phyloP scores from a whole-genome alignment of 2,329 filamentous ascomycete species.

The Canariomyces notabilis region DNA sequence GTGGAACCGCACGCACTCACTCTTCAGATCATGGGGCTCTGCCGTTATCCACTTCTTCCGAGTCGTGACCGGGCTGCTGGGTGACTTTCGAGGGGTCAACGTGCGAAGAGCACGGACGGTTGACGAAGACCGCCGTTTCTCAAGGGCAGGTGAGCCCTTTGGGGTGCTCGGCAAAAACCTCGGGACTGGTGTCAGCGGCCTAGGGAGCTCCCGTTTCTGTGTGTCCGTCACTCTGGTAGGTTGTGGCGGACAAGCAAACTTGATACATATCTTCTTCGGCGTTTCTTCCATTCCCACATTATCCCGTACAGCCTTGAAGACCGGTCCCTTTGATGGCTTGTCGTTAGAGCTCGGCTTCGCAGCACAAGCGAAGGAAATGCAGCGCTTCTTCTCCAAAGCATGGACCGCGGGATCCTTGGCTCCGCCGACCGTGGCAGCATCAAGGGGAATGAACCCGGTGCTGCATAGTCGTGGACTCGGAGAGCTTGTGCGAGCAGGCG shows the following conservation, averaged over 20 bases:
- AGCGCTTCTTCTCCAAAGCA: conserved; percentile 70
- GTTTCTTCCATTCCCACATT: conserved; percentile 35
- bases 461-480: conserved; percentile 79
- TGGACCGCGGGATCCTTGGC: conserved; percentile 55
- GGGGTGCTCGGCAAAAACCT: conserved; percentile 21
- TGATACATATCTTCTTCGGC: conserved; percentile 60
- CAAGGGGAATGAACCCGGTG: conserved; percentile 42
- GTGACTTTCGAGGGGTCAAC: conserved; percentile 33
- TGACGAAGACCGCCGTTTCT: conserved; percentile 29
- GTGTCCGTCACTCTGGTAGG: conserved; percentile 35
- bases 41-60: conserved; percentile 48
- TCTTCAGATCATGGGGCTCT: conserved; percentile 44
- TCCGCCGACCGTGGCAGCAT: conserved; percentile 21
- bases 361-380: conserved; percentile 87
- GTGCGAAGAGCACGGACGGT: conserved; percentile 23
- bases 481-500: conserved; percentile 79
- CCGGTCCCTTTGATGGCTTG: conserved; percentile 36
- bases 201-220: conserved; percentile 12
- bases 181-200: conserved; percentile 18
- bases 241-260: conserved; percentile 66
- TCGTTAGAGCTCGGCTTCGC: conserved; percentile 51
- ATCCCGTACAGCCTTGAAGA: conserved; percentile 27
- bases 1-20: conserved; percentile 66
- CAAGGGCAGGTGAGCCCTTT: conserved; percentile 27
- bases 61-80: conserved; percentile 35